These are phyloP conservation scores for Teunomyces cretensis DNA, from an alignment of 805 yeast species.

Conservation along the genomic window DNA sequence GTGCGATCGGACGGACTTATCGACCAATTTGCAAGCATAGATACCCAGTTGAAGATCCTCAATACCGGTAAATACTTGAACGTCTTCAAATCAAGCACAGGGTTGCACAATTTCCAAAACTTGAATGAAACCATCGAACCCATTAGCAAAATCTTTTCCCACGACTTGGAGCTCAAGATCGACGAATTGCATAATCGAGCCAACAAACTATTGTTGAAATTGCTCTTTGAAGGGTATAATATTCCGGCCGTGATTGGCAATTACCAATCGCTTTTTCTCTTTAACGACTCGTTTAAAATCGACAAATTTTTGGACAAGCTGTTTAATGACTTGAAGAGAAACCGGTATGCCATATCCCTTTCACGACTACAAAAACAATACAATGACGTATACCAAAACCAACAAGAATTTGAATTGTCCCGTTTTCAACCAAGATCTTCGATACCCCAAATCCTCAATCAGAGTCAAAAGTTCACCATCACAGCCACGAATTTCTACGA, in stretches of 20 bases:
- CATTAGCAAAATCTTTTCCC: conserved; percentile 31
- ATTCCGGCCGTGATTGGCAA: conserved; percentile 47
- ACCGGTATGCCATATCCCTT: conserved; percentile 29
- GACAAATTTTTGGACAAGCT: conserved; percentile 53
- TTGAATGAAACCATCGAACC: conserved; percentile 27
- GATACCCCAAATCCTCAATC: conserved; percentile 69
- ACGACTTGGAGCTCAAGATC: conserved; percentile 54
- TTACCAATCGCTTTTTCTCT: conserved; percentile 58
- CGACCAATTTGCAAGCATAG: conserved; percentile 54
- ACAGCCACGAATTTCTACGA: conserved; percentile 48
- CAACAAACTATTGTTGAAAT: conserved; percentile 54
- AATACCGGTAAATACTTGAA: conserved; percentile 84
- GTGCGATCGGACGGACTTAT: conserved; percentile 75
- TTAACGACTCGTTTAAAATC: conserved; percentile 51
- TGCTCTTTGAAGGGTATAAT: conserved; percentile 62
- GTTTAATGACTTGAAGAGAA: conserved; percentile 52
- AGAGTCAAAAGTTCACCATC: conserved; percentile 33
- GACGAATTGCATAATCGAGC: conserved; percentile 66
- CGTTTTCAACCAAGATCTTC: conserved; percentile 50
- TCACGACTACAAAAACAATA: conserved; percentile 26
- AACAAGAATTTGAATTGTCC: conserved; percentile 24
- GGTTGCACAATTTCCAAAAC: conserved; percentile 38
- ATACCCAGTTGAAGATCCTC: conserved; percentile 62
- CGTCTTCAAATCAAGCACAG: conserved; percentile 61
- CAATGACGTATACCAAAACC: conserved; percentile 14